Conservation (phyloP, 2,329 filamentous ascomycete species). For the Trichoderma atroviride region DNA sequence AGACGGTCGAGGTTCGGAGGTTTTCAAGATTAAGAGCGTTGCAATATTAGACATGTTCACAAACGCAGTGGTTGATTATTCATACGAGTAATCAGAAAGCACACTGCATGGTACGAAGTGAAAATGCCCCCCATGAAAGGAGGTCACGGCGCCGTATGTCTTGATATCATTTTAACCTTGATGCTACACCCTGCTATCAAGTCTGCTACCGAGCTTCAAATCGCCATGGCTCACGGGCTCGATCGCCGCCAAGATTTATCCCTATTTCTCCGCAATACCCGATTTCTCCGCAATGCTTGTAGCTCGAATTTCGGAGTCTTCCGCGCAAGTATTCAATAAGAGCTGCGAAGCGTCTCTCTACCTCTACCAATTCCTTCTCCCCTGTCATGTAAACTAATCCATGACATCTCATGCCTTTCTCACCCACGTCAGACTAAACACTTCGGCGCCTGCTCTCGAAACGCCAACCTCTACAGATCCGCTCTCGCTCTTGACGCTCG, state of each 20-base stretch:
- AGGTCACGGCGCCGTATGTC: background rate
- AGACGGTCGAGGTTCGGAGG: background rate
- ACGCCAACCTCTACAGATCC: slow-evolving; percentile 48
- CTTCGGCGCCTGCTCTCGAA: slow-evolving; percentile 45
- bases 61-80: background rate
- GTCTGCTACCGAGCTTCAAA: background rate
- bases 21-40: background rate
- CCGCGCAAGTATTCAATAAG: background rate
- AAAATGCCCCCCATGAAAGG: no score
- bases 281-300: background rate
- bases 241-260: background rate
- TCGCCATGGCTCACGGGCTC: background rate
- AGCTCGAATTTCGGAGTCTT: background rate
- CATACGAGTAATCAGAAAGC: background rate
- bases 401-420: background rate
- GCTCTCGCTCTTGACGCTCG: slow-evolving; percentile 44
- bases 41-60: background rate
- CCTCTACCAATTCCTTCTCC: background rate
- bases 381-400: background rate
- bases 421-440: slow-evolving; percentile 47
- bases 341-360: background rate
- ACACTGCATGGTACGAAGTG: background rate
- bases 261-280: background rate
- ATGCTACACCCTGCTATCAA: background rate
- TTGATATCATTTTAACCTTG: background rate